Evolutionary conservation across 2,329 filamentous ascomycete species (phyloP), one percentile per base, ranked within the genome.

Genomic region (Sporothrix sp.): DNA sequence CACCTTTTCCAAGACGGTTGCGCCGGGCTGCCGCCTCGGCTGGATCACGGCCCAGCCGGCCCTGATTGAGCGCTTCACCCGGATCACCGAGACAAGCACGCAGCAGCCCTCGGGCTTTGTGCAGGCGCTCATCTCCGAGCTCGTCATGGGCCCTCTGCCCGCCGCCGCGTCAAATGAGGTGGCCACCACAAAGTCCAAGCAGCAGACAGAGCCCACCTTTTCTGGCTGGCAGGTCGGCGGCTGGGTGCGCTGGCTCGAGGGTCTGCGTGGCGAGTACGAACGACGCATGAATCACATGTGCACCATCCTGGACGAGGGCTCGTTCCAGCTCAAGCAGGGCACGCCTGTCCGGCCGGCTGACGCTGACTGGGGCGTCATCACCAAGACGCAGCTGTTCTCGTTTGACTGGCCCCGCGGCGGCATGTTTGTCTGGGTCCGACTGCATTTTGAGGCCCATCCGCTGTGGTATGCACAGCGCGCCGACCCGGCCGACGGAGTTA

Each of bases 1-100:
- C 65, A 95, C 90, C 1, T 96, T 96, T 66, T 93, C 86, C 61
- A 96, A 97, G 69, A 94, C 87, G 0, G 78, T 95, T 16, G 89
- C 89, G 0, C 91, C 91, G 0, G 91, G 91, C 2, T 94, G 87
- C 62, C 82, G 91, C 27, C 71, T 96, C 1, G 91, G 91, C 36
- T 96, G 89, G 87, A 82, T 95, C 57, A 95, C 90, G 0, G 83
- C 85, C 0, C 85, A 94, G 61, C 88, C 89, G 1, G 80, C 71
- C 1, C 70, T 96, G 43, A 74, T 89, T 42, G 87, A 94, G 65
- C 80, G 85, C 9, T 51, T 27, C 43, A 63, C 74, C 14, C 83
- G 84, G 50, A 84, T 94, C 59, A 83, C 81, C 18, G 90, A 96
- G 66, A 75, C 78, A 1, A 77, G 77, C 16, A 95, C 89, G 0